Evolutionary conservation across 805 yeast species (phyloP).

Genomic region (Sungouiella thailandica): DNA sequence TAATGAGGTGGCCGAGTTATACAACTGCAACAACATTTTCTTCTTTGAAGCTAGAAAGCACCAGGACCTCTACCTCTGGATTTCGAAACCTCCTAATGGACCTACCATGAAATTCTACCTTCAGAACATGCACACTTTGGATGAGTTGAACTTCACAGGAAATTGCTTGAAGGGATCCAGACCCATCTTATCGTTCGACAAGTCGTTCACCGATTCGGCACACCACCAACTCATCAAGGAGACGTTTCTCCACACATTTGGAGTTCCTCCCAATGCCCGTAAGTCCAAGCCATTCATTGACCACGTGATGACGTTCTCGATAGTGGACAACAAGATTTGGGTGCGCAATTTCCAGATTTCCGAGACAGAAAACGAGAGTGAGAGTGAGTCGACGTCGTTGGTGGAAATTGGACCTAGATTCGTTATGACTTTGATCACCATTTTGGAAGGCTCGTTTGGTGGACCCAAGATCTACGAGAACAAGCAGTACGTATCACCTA

Average conservation of each 20-base stretch:
- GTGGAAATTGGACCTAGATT: constrained; percentile 97
- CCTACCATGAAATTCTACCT: constrained; percentile 92
- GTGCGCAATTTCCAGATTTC: constrained; percentile 88
- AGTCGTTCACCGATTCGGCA: constrained; percentile 56
- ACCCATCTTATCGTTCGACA: constrained; percentile 87
- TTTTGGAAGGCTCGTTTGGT: constrained; percentile 94
- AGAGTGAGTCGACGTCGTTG: constrained; percentile 61
- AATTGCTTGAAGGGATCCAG: constrained; percentile 94
- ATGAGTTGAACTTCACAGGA: constrained; percentile 94
- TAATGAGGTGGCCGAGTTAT: constrained; percentile 93
- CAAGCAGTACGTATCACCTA: constrained; percentile 94
- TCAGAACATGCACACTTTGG: constrained; percentile 93
- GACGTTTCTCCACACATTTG: constrained; percentile 71
- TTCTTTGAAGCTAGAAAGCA: constrained; percentile 96
- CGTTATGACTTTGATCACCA: constrained; percentile 85
- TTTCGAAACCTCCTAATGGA: constrained; percentile 96
- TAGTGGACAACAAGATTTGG: constrained; percentile 94
- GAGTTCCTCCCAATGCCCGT: constrained; percentile 93
- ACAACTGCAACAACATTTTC: constrained; percentile 92
- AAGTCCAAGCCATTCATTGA: constrained; percentile 92
- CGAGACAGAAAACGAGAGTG: constrained; percentile 57
- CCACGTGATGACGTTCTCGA: constrained; percentile 88
- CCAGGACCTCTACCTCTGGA: constrained; percentile 90
- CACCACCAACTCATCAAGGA: constrained; percentile 80
- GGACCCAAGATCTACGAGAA: constrained; percentile 98